Percentiles rank a stretch among this genome's conserved stretches.
These are phyloP conservation scores for Nicotiana benthamiana DNA, from an alignment of 257 asterid genomes.

Conservation along the genomic window DNA sequence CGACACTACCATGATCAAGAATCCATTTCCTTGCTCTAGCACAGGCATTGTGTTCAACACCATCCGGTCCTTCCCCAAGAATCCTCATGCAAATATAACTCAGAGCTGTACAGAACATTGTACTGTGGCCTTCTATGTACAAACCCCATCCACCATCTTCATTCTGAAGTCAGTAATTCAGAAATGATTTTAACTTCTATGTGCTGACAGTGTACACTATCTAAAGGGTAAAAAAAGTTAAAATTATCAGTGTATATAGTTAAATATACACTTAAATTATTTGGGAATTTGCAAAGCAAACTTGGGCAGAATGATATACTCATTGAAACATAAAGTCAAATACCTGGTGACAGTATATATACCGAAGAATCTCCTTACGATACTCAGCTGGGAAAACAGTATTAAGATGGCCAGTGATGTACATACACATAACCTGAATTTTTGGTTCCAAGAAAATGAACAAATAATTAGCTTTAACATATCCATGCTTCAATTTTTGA, in stretches of 20 bases:
- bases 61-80: conserved; percentile 56
- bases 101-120: conserved; percentile 63
- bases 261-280: not conserved
- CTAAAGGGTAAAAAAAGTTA: no score
- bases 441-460: no score
- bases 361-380: conserved; percentile 66
- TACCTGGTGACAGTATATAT: conserved; percentile 67
- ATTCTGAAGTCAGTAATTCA: conserved; percentile 26
- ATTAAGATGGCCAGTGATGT: conserved; percentile 62
- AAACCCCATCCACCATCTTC: conserved; percentile 87
- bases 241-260: not conserved
- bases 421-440: conserved; percentile 50
- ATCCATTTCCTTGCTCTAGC: conserved; percentile 69
- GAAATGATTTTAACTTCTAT: not conserved
- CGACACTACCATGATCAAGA: conserved; percentile 64
- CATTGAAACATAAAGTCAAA: not conserved
- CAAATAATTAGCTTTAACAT: not conserved
- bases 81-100: conserved; percentile 66
- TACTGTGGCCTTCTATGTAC: conserved; percentile 72
- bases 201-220: not conserved
- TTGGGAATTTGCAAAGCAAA: not conserved
- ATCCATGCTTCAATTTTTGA: not conserved
- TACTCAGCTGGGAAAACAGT: conserved; percentile 48
- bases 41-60: conserved; percentile 44
- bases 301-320: no score